Conservation (phyloP, 164 flowering plant genomes). For the Stephania japonica region DNA sequence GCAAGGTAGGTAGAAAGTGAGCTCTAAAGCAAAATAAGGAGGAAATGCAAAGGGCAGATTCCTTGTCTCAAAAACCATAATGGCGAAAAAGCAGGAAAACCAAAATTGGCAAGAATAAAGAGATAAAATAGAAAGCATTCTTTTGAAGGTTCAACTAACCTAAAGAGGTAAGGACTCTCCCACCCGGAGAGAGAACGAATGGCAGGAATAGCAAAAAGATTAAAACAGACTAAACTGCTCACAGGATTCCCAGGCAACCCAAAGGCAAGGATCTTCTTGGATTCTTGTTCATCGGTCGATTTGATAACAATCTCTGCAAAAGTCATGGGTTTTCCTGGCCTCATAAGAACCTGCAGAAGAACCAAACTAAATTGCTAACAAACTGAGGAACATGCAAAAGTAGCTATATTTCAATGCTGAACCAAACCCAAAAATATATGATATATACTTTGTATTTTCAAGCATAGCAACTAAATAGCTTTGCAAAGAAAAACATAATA, state of each 20-base stretch:
- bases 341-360: slow-evolving; percentile 65
- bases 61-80: not conserved
- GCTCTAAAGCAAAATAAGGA: not conserved
- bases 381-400: not conserved
- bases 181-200: slow-evolving; percentile 81
- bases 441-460: no score
- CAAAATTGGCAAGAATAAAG: not conserved
- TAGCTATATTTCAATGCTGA: not conserved
- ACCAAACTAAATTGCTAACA: slow-evolving; percentile 3
- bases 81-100: not conserved
- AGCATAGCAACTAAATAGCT: no score
- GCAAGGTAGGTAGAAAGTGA: slow-evolving; percentile 7
- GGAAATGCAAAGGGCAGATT: not conserved
- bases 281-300: slow-evolving; percentile 21
- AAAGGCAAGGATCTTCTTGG: slow-evolving; percentile 68
- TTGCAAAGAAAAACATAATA: not conserved
- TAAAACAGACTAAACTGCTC: slow-evolving; percentile 85
- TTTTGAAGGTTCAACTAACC: slow-evolving; percentile 38
- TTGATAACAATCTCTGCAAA: slow-evolving; percentile 64
- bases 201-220: slow-evolving; percentile 75
- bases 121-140: not conserved
- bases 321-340: slow-evolving; percentile 90
- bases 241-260: slow-evolving; percentile 99
- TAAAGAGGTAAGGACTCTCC: slow-evolving; percentile 61
- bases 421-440: not conserved